These are phyloP conservation scores for Xylariaceae sp. DNA, from an alignment of 2,329 filamentous ascomycete species.

Conservation along the genomic window DNA sequence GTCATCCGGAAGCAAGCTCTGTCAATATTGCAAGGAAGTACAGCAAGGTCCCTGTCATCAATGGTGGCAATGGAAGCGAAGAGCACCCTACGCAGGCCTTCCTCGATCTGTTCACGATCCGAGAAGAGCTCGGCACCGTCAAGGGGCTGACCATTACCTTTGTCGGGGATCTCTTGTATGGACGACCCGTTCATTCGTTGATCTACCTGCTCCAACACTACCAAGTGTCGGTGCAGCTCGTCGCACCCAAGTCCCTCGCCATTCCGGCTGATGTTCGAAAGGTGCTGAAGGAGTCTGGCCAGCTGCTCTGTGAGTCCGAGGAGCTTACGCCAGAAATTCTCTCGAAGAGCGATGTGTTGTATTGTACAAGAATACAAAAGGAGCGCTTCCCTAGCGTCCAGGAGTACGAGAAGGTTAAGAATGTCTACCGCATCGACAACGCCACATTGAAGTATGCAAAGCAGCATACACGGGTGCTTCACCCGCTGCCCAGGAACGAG, in stretches of 20 bases:
- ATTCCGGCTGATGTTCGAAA: conserved; percentile 73
- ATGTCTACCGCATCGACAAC: conserved; percentile 86
- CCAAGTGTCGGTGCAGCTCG: conserved; percentile 88
- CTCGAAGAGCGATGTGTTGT: conserved; percentile 82
- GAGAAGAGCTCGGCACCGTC: conserved; percentile 93
- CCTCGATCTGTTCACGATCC: conserved; percentile 96
- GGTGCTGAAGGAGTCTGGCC: conserved; percentile 66
- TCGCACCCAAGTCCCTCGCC: conserved; percentile 72
- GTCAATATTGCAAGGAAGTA: conserved; percentile 81
- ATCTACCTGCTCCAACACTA: conserved; percentile 94
- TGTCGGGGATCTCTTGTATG: conserved; percentile 86
- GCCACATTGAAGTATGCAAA: conserved; percentile 86
- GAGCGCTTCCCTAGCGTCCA: conserved; percentile 81
- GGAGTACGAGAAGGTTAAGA: conserved; percentile 83
- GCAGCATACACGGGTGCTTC: conserved; percentile 88
- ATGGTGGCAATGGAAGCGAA: conserved; percentile 90
- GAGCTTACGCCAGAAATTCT: conserved; percentile 83
- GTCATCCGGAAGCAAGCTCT: conserved; percentile 79
- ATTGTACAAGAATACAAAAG: conserved; percentile 95
- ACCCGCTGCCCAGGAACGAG: conserved; percentile 87
- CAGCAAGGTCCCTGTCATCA: conserved; percentile 89
- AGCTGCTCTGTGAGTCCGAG: conserved; percentile 71
- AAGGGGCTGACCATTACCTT: conserved; percentile 96
- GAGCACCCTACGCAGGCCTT: conserved; percentile 98
- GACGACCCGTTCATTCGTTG: conserved; percentile 90